Conservation (phyloP, 495 filamentous ascomycete species). For the Thozetella sp. region DNA sequence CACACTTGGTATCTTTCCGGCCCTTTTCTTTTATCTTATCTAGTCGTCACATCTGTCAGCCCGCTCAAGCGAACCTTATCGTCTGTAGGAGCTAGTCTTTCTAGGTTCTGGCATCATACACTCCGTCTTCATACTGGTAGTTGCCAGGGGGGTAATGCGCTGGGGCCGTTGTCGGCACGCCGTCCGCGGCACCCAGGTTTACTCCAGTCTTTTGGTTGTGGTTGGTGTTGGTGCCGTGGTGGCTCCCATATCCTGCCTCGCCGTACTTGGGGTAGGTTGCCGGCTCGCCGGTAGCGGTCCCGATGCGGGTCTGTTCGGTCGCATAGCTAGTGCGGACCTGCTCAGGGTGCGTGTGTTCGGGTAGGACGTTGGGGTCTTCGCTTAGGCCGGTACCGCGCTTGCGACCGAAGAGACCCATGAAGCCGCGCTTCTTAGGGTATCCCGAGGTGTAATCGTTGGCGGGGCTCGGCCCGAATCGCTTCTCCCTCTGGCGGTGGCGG, state of each 20-base stretch:
- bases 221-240: not conserved
- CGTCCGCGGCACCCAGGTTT: not conserved
- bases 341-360: conserved; percentile 37
- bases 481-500: conserved; percentile 75
- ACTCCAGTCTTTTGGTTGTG: conserved; percentile 5
- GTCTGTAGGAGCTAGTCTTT: not conserved
- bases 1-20: no score
- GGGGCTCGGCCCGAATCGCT: conserved; percentile 76
- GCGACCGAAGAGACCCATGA: conserved; percentile 29
- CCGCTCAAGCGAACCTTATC: not conserved
- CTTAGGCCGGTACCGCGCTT: not conserved
- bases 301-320: conserved; percentile 38
- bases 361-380: conserved; percentile 29
- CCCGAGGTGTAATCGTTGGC: conserved; percentile 79
- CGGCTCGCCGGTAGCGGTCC: conserved; percentile 10
- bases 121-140: conserved; percentile 23
- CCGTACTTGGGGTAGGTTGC: conserved; percentile 24
- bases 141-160: conserved; percentile 9
- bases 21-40: no score
- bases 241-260: conserved; percentile 20
- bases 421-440: conserved; percentile 42
- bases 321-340: conserved; percentile 40
- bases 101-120: conserved; percentile 12
- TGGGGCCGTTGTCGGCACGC: not conserved
- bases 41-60: not conserved